These are phyloP conservation scores for Galeopsis tetrahit DNA, from an alignment of 257 asterid species.

Conservation along the genomic window DNA sequence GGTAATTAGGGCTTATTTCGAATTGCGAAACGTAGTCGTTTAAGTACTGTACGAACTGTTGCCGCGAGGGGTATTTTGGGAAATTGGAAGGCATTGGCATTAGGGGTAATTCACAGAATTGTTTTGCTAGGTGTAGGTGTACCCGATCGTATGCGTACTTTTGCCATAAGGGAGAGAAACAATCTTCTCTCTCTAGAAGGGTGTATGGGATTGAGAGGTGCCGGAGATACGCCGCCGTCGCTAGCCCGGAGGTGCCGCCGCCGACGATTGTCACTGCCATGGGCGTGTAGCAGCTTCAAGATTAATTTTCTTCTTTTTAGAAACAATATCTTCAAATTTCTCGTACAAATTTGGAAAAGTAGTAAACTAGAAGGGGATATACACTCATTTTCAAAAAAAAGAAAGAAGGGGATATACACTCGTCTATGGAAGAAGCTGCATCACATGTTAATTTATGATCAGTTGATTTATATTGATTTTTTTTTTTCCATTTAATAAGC, in stretches of 20 bases:
- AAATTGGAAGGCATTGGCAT: slow-evolving; percentile 52
- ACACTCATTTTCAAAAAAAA: no score
- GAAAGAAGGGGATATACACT: no score
- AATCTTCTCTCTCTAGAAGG: slow-evolving; percentile 72
- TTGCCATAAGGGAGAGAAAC: slow-evolving; percentile 70
- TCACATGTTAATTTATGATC: no score
- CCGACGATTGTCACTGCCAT: slow-evolving; percentile 60
- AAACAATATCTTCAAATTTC: no score
- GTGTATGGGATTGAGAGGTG: slow-evolving; percentile 58
- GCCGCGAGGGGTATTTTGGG: slow-evolving; percentile 52
- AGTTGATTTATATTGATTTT: no score
- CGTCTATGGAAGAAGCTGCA: no score
- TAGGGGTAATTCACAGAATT: slow-evolving; percentile 57
- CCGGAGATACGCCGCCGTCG: slow-evolving; percentile 67
- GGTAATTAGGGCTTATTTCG: slow-evolving; percentile 45
- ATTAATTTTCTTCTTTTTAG: not conserved
- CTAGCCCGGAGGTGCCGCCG: slow-evolving; percentile 77
- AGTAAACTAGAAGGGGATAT: no score
- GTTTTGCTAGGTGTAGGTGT: slow-evolving; percentile 72
- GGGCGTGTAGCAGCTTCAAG: not conserved
- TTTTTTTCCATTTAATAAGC: no score
- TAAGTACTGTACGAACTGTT: slow-evolving; percentile 48
- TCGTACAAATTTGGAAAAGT: no score
- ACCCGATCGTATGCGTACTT: slow-evolving; percentile 76
- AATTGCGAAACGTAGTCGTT: slow-evolving; percentile 63